Evolutionary conservation across 2,329 filamentous ascomycete genomes (phyloP).

Genomic region (Aspergillus ustus): DNA sequence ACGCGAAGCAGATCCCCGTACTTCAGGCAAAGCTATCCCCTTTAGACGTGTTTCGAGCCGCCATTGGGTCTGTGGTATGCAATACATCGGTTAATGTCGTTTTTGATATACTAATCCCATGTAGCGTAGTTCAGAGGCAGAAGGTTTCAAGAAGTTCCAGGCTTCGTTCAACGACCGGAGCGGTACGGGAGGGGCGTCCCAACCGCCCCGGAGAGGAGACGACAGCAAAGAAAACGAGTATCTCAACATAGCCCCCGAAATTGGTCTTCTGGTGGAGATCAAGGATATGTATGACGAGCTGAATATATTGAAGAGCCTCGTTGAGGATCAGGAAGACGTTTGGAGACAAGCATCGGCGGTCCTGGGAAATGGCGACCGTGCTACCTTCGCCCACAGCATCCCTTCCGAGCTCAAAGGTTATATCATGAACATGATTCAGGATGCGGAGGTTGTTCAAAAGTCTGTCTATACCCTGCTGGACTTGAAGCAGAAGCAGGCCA

Average conservation of each 20-base stretch:
- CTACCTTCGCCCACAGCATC: background rate
- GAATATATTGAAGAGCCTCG: conserved; percentile 26
- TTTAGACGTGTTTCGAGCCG: conserved; percentile 19
- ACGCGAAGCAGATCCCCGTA: no score
- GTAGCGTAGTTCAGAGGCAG: no score
- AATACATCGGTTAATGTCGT: no score
- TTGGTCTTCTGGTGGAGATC: conserved; percentile 24
- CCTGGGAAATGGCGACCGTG: background rate
- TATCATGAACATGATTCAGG: conserved; percentile 16
- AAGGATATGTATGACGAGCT: conserved; percentile 32
- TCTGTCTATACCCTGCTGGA: conserved; percentile 20
- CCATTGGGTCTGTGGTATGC: no score
- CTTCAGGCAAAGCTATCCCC: background rate
- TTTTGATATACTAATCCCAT: no score
- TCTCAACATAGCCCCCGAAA: conserved; percentile 7
- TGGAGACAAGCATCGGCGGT: conserved; percentile 15
- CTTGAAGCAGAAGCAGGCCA: conserved; percentile 27
- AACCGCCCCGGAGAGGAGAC: conserved; percentile 17
- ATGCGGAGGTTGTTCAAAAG: conserved; percentile 20
- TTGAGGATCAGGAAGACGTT: conserved; percentile 21
- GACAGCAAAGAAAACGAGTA: conserved; percentile 17
- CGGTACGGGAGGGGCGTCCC: no score
- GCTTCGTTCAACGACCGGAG: no score
- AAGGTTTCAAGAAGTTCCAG: no score
- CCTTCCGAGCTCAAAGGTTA: conserved; percentile 15